Base-by-base conservation (phyloP, 768 basidiomycete genomes). In the Leucosporidium yakuticum region DNA sequence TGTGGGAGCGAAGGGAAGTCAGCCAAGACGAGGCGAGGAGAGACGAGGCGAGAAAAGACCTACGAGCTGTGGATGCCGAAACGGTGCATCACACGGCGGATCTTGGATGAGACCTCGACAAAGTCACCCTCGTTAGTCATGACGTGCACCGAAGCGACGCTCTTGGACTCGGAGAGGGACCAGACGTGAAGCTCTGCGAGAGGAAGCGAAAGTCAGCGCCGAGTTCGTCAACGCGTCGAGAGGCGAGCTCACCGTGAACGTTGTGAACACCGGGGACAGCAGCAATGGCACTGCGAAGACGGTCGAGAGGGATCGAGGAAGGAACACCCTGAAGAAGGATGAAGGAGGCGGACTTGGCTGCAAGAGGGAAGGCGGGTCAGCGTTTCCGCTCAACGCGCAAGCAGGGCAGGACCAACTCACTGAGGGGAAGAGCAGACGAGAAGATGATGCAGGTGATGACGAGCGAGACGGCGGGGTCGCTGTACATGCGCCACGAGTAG, bases 371-470 rank as follows among this genome's bases (percentile, higher is more conserved):
- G 68, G 36, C 60, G 34, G 8, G 36, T 69, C 27, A 60, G 66
- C 4, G 31, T 21, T n/a, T 2, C 0, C 57, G 56, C 20, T 60
- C 36, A 60, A 11, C 3, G 55, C 7, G 56, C n/a, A n/a, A 25
- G 6, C 29, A 25, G 39, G 23, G 32, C 50, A 21, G 31, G n/a
- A n/a, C n/a, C n/a, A 17, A 71, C 78, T 63, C 25, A 79, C 79
- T 78, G 44, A 99, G 83, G 7, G 96, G 96, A 53, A 98, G 77
- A 12, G 96, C 91, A 67, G 90, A 93, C 4, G 90, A 92, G 81
- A 98, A 95, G 71, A 99, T 99, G 78, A 99, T 98, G 60, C 86
- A 82, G 1, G 96, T 93, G 79, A 99, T 98, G 63, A 97, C 83
- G 73, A 99, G 83, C 78, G 89, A 91, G 79, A 99, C 92, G 50